Percentiles rank a stretch among this genome's conserved stretches.
Conservation (phyloP, 2,329 filamentous ascomycete species). For the Pseudonectria buxi region DNA sequence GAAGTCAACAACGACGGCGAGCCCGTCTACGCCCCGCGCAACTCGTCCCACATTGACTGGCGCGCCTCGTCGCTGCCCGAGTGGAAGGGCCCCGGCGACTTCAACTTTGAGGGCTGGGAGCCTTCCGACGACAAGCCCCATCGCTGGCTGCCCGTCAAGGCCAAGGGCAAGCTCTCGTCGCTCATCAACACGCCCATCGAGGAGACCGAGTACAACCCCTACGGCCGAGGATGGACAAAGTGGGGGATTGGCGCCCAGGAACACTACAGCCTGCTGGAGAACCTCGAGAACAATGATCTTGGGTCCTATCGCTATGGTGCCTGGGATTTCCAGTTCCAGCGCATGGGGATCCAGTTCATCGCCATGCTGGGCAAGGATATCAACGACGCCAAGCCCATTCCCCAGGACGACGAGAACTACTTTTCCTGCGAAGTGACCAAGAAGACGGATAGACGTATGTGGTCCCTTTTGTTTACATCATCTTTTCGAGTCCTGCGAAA, state of each 20-base stretch:
- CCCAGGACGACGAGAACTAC: conserved; percentile 39
- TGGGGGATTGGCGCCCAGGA: conserved; percentile 46
- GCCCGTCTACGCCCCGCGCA: conserved; percentile 19
- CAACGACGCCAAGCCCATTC: conserved; percentile 38
- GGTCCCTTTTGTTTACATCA: too few relatives aligned
- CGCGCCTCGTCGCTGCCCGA: conserved; percentile 31
- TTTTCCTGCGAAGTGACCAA: conserved; percentile 34
- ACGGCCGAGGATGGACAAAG: conserved; percentile 36
- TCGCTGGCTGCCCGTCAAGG: conserved; percentile 41
- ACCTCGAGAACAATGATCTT: conserved; percentile 40
- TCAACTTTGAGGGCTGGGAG: conserved; percentile 26
- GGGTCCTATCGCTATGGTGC: conserved; percentile 41
- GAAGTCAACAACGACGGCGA: conserved; percentile 27
- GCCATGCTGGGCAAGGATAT: conserved; percentile 48
- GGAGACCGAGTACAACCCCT: conserved; percentile 39
- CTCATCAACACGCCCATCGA: conserved; percentile 41
- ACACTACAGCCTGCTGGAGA: conserved; percentile 42
- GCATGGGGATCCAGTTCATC: conserved; percentile 48
- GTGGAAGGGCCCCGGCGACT: conserved; percentile 25
- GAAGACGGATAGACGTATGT: conserved; percentile 30
- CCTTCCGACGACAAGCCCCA: conserved; percentile 35
- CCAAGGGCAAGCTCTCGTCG: conserved; percentile 25
- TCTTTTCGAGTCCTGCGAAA: not conserved
- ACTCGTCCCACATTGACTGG: conserved; percentile 25
- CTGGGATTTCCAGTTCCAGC: conserved; percentile 42